These are phyloP conservation scores for Piper betle DNA, from an alignment of 164 flowering plant genomes.

Conservation along the genomic window DNA sequence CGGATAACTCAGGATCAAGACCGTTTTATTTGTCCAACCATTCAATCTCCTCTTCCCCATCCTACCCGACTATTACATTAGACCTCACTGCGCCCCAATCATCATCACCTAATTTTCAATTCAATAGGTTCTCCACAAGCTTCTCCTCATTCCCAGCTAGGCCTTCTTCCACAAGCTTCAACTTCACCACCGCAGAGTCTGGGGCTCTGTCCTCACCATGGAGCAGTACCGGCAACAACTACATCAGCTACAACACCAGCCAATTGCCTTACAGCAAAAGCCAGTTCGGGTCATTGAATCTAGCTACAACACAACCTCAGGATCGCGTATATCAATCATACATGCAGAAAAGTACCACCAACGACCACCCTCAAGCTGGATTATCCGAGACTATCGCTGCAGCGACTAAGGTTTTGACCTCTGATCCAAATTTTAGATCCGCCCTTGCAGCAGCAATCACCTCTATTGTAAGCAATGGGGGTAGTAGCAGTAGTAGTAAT, in stretches of 20 bases:
- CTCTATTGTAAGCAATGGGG: slow-evolving; percentile 38
- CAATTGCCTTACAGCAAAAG: slow-evolving; percentile 22
- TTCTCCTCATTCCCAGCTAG: slow-evolving; percentile 10
- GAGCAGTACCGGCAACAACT: slow-evolving; percentile 8
- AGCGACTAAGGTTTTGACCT: slow-evolving; percentile 72
- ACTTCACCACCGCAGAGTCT: slow-evolving; percentile 43
- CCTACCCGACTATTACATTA: slow-evolving; percentile 77
- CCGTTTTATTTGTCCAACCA: slow-evolving; percentile 49
- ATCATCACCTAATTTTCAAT: slow-evolving; percentile 20
- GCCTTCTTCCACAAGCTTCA: slow-evolving; percentile 40
- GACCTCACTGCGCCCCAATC: slow-evolving; percentile 60
- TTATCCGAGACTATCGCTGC: slow-evolving; percentile 44
- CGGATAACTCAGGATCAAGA: slow-evolving; percentile 37
- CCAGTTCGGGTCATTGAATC: slow-evolving; percentile 18
- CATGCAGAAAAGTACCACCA: slow-evolving; percentile 23
- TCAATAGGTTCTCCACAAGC: not conserved
- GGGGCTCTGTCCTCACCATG: slow-evolving; percentile 26
- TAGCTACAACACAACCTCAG: slow-evolving; percentile 16
- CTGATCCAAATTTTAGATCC: slow-evolving; percentile 75
- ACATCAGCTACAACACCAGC: slow-evolving; percentile 17
- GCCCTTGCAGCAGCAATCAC: slow-evolving; percentile 73
- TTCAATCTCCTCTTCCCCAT: slow-evolving; percentile 37
- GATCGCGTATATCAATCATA: slow-evolving; percentile 36
- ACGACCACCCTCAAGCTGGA: slow-evolving; percentile 8
- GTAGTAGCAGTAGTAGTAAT: slow-evolving; percentile 1